These are phyloP conservation scores for Aspergillus brasiliensis DNA, from an alignment of 2,329 filamentous ascomycete species.

Conservation along the genomic window DNA sequence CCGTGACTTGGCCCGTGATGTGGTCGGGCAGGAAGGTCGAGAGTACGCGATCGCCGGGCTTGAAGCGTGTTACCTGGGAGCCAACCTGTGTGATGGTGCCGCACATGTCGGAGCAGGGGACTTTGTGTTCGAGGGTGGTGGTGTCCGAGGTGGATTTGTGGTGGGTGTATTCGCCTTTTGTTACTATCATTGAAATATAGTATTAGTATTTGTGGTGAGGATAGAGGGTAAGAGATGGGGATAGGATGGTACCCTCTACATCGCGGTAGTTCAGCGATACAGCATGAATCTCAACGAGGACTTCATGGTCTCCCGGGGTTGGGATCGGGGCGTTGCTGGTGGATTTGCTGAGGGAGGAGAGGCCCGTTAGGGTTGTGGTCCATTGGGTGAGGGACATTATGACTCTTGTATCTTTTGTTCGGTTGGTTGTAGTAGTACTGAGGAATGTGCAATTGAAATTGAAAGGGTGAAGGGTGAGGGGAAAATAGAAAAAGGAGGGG, in stretches of 20 bases:
- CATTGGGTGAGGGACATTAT: constrained; percentile 47
- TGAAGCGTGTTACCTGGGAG: constrained; percentile 51
- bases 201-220: background rate
- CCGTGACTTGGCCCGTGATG: constrained; percentile 61
- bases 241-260: constrained; percentile 37
- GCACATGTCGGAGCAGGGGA: constrained; percentile 72
- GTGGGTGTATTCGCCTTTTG: constrained; percentile 63
- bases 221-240: background rate
- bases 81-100: constrained; percentile 60
- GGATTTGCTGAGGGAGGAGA: constrained; percentile 55
- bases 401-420: background rate
- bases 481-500: background rate
- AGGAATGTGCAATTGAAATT: background rate
- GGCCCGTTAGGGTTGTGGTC: constrained; percentile 57
- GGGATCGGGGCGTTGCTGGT: constrained; percentile 48
- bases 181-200: background rate
- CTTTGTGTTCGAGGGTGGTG: constrained; percentile 44
- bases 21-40: constrained; percentile 61
- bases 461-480: background rate
- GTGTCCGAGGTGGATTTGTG: constrained; percentile 57
- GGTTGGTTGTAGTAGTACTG: no score
- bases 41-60: constrained; percentile 66
- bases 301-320: constrained; percentile 53
- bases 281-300: constrained; percentile 55
- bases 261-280: constrained; percentile 59